Base-by-base conservation (phyloP, 2,329 filamentous ascomycete genomes). In the Beauveria bassiana region DNA sequence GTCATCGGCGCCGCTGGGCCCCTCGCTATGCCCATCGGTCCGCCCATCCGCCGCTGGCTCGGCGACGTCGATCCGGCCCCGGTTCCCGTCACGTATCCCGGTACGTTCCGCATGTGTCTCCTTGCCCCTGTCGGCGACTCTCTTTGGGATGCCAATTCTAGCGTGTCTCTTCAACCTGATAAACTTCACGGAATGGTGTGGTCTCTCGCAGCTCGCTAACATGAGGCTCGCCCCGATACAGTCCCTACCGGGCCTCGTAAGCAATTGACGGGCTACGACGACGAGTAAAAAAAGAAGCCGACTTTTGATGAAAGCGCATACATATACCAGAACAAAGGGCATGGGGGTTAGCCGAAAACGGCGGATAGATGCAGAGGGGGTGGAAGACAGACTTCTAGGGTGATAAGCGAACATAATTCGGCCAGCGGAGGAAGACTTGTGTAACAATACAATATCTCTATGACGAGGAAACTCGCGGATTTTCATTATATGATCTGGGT, bases 31-130 rank as follows among this genome's bases (percentile, higher is more conserved):
- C 74, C 88, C 63, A 80, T 83, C 61, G 87, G 91, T 1, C 92
- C 93, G 49, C 89, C 91, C 53, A 79, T 96, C 68, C 81, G 93
- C 73, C 77, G 79, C 65, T 80, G 78, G 65, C 75, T 96, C 62
- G 93, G 93, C 68, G 91, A 96, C 73, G 78, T 86, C 68, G 83
- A 86, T 68, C 83, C 88, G 65, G 78, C 84, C 65, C 84, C 81
- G 62, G 86, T 98, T 66, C 95, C 95, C 38, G 78, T 93, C 75
- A 96, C 92, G 73, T 99, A 98, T 81, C 95, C 95, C 64, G 85
- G 93, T 98, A 84, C 74, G 91, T 84, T 42, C 4, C 50, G 10
- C 9, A 20, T 16, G 8, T 22, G 5, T 20, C 20, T 28, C 31
- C 31, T 24, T 26, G 5, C 31, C n/a, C n/a, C 50, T 12, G 12